Evolutionary conservation across 352 stramenopile species (phyloP).

Genomic region (Pythium utonaiense): DNA sequence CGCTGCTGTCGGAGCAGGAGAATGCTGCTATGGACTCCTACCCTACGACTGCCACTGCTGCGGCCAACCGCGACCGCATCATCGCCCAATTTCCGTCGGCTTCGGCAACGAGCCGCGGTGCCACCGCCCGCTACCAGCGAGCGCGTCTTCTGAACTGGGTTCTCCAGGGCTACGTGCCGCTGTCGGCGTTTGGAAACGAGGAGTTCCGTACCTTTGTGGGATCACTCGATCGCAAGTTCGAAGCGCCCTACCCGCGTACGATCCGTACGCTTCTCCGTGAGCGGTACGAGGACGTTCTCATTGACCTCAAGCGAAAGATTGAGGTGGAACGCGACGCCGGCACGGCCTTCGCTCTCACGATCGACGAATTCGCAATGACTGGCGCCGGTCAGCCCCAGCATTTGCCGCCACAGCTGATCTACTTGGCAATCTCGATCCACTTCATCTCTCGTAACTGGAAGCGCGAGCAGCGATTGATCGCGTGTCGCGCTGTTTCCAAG

Average conservation of each 20-base stretch:
- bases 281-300: background rate
- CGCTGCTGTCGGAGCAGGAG: constrained; percentile 11
- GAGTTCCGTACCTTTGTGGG: constrained; percentile 12
- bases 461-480: constrained; percentile 10
- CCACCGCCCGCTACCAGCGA: constrained; percentile 7
- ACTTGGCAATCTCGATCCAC: constrained; percentile 7
- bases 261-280: constrained; percentile 1
- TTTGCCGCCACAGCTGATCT: background rate
- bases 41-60: background rate
- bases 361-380: constrained; percentile 9
- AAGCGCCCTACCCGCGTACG: background rate
- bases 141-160: constrained; percentile 15
- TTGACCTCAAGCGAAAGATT: constrained; percentile 3
- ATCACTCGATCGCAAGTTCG: constrained; percentile 9
- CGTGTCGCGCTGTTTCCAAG: constrained; percentile 1
- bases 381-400: background rate
- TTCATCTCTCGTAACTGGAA: constrained; percentile 14
- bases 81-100: background rate
- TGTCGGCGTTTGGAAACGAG: constrained; percentile 1
- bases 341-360: constrained; percentile 4
- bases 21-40: background rate
- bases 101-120: background rate
- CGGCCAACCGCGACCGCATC: background rate
- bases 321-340: constrained; percentile 4
- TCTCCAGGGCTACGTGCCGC: constrained; percentile 6